Evolutionary conservation across 73 alveolate genomes (phyloP).

Genomic region (Stentor coeruleus): DNA sequence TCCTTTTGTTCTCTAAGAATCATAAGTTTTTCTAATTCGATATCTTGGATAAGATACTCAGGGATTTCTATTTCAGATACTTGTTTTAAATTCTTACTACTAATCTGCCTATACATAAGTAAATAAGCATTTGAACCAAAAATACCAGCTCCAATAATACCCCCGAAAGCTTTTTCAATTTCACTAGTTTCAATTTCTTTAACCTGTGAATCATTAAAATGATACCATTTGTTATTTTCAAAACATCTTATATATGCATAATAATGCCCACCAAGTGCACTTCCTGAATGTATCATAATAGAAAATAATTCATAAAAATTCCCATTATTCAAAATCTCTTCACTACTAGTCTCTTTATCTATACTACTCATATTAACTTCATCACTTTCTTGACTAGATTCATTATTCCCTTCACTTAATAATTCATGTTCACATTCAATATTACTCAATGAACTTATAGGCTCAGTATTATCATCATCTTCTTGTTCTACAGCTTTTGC

Average conservation of each 20-base stretch:
- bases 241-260: constrained; percentile 82
- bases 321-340: neutral
- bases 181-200: constrained; percentile 55
- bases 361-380: neutral
- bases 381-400: neutral
- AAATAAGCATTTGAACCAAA: constrained; percentile 25
- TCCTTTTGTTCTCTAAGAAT: neutral
- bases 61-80: neutral
- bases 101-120: constrained; percentile 18
- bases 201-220: constrained; percentile 81
- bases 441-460: constrained; percentile 14
- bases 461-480: constrained; percentile 46
- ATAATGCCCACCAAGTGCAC: constrained; percentile 95
- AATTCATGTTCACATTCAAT: neutral
- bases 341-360: neutral
- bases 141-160: constrained; percentile 26
- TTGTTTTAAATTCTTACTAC: neutral
- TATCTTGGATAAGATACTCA: constrained; percentile 1
- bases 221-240: constrained; percentile 74
- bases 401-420: neutral
- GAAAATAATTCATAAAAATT: constrained; percentile 76
- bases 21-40: neutral
- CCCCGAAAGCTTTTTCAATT: constrained; percentile 74
- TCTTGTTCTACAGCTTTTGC: constrained; percentile 42
- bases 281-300: constrained; percentile 84